phyloP scores from a whole-genome alignment of 257 asterid species.

The Solanum appendiculatum region DNA sequence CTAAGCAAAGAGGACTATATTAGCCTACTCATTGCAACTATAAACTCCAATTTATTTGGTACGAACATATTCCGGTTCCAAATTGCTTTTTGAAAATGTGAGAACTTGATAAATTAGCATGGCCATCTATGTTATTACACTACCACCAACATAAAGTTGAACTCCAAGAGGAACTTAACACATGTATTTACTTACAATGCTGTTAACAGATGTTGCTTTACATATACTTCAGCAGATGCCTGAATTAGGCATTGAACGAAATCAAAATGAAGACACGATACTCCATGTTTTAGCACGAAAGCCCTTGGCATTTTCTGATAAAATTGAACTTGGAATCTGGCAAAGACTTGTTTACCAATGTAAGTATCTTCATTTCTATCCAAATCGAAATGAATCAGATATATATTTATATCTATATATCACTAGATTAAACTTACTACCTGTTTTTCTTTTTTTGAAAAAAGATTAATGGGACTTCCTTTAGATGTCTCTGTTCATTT shows the following conservation, averaged over 20 bases:
- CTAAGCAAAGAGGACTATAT: conserved; percentile 19
- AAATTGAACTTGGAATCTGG: conserved; percentile 12
- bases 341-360: conserved; percentile 10
- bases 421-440: neutral
- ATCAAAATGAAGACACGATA: conserved; percentile 22
- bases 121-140: neutral
- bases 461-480: neutral
- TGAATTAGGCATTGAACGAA: conserved; percentile 17
- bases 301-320: conserved; percentile 17
- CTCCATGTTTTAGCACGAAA: conserved; percentile 24
- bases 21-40: conserved; percentile 14
- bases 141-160: neutral
- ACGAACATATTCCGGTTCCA: neutral
- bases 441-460: neutral
- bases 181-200: neutral
- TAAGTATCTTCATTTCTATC: conserved; percentile 1
- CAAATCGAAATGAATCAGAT: neutral
- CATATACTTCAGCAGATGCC: conserved; percentile 16
- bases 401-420: neutral
- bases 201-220: conserved; percentile 20
- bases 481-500: conserved; percentile 10
- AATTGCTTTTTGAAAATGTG: neutral
- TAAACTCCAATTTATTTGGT: conserved; percentile 25
- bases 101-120: neutral
- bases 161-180: neutral